Conservation (phyloP, 2,329 filamentous ascomycete species). For the Arthrobotrys musiformis region DNA sequence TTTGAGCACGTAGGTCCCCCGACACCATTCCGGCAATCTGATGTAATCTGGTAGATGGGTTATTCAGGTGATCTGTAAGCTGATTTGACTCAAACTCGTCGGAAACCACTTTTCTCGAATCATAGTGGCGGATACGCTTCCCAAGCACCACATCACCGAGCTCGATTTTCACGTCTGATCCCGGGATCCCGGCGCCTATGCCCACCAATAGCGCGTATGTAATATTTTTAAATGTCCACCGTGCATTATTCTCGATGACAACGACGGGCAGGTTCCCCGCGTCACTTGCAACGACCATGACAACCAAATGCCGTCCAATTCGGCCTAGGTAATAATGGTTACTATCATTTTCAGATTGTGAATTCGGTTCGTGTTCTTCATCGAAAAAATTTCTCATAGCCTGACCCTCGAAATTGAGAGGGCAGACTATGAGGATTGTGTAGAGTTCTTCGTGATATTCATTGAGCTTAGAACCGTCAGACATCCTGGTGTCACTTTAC, state of each 20-base stretch:
- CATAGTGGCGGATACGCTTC: background rate
- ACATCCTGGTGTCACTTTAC: background rate
- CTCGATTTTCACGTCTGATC: background rate
- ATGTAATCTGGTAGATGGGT: background rate
- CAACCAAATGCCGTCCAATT: background rate
- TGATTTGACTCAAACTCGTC: background rate
- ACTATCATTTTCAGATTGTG: background rate
- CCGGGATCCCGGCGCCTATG: background rate
- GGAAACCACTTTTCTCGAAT: background rate
- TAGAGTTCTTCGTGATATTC: background rate
- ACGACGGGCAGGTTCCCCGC: background rate
- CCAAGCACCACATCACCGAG: constrained; percentile 1
- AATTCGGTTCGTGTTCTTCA: background rate
- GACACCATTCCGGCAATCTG: background rate
- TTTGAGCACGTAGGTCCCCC: background rate
- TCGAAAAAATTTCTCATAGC: background rate
- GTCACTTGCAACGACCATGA: background rate
- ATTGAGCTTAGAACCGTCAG: too few species aligned
- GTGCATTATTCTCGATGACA: background rate
- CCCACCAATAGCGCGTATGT: background rate
- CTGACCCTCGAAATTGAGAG: background rate
- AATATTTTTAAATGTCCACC: background rate
- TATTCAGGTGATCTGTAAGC: constrained; percentile 2
- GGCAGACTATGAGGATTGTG: background rate
- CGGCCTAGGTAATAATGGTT: background rate